Evolutionary conservation across 768 basidiomycete species (phyloP).

Genomic region (Phaffia tasmanica): DNA sequence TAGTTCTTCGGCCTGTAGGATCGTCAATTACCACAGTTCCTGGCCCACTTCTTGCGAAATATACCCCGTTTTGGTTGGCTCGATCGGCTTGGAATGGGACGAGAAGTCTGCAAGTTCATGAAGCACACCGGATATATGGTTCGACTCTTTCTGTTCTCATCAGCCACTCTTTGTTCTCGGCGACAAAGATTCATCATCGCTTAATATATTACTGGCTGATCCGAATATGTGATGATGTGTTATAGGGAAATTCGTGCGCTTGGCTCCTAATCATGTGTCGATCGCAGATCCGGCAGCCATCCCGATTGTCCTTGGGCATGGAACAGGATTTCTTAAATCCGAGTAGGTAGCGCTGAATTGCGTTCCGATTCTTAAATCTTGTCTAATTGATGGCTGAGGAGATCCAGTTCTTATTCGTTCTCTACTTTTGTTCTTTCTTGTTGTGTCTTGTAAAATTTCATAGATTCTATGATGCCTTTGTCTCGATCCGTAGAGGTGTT

Average conservation of each 20-base stretch:
- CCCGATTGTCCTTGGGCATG: conserved; percentile 63
- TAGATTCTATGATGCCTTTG: conserved; percentile 44
- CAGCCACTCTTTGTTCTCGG: background rate
- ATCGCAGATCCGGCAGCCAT: conserved; percentile 69
- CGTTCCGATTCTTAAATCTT: no score
- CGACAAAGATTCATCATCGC: background rate
- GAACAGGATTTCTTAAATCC: conserved; percentile 70
- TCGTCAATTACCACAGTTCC: conserved; percentile 33
- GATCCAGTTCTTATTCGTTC: background rate
- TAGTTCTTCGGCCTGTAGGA: no score
- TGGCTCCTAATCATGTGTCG: conserved; percentile 67
- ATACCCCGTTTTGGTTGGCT: conserved; percentile 65
- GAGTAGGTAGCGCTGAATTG: conserved; percentile 35
- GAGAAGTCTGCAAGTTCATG: conserved; percentile 62
- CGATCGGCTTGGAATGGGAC: conserved; percentile 56
- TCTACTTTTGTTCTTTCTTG: background rate
- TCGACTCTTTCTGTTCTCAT: background rate
- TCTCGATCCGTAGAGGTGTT: conserved; percentile 48
- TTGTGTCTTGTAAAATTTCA: background rate
- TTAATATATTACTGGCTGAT: background rate
- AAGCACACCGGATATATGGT: conserved; percentile 65
- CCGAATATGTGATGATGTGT: background rate
- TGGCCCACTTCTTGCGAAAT: conserved; percentile 60
- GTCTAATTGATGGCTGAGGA: no score
- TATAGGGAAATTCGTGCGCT: conserved; percentile 54